Conservation (phyloP, 768 basidiomycete species). For the Boletus insuetus region DNA sequence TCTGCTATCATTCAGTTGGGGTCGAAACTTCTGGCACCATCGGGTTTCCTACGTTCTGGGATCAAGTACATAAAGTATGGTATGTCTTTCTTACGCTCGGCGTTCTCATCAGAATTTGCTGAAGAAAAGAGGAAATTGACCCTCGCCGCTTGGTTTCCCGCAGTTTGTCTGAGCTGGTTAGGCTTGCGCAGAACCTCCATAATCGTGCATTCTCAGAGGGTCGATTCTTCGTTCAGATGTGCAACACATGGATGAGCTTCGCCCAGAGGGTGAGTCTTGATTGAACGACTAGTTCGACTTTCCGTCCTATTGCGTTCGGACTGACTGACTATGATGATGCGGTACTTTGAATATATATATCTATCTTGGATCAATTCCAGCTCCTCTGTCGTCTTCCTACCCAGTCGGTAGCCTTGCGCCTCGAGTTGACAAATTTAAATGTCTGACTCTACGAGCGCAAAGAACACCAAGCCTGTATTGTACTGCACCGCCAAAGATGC, state of each 20-base stretch:
- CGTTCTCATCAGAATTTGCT: slow-evolving; percentile 12
- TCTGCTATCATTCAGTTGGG: slow-evolving; percentile 53
- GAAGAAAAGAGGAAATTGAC: slow-evolving; percentile 27
- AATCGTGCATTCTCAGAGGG: slow-evolving; percentile 44
- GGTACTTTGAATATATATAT: slow-evolving; percentile 34
- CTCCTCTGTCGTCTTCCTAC: background rate
- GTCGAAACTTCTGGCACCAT: slow-evolving; percentile 55
- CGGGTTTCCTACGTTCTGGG: slow-evolving; percentile 63
- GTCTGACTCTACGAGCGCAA: slow-evolving; percentile 10
- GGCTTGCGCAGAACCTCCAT: slow-evolving; percentile 37
- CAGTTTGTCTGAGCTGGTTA: slow-evolving; percentile 45
- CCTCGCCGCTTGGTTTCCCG: slow-evolving; percentile 38
- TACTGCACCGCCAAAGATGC: slow-evolving; percentile 3
- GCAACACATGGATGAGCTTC: slow-evolving; percentile 70
- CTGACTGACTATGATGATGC: background rate
- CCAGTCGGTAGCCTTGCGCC: slow-evolving; percentile 18
- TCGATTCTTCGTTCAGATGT: slow-evolving; percentile 54
- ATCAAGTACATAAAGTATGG: slow-evolving; percentile 55
- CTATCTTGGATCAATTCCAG: slow-evolving; percentile 35
- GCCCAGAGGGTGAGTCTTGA: slow-evolving; percentile 53
- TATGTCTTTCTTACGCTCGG: slow-evolving; percentile 37
- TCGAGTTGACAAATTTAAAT: slow-evolving; percentile 19
- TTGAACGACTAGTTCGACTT: background rate
- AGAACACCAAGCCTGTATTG: background rate
- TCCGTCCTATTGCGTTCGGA: background rate